These are phyloP conservation scores for Plasmodium ovale DNA, from an alignment of 169 alveolate genomes.

Conservation along the genomic window DNA sequence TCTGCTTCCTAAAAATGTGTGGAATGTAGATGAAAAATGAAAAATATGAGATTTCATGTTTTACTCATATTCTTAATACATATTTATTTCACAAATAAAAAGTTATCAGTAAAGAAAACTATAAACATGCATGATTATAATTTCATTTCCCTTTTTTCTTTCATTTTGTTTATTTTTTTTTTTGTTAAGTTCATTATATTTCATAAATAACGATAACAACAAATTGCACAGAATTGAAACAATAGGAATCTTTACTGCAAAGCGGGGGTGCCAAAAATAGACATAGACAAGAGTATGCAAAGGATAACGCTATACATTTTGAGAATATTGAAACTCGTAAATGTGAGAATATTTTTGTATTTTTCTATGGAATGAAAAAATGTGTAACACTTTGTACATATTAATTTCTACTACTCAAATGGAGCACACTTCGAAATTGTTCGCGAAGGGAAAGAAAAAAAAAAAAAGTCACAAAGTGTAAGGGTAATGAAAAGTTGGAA, in stretches of 20 bases:
- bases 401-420: not conserved
- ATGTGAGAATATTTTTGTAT: too few species aligned
- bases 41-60: not conserved
- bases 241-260: not conserved
- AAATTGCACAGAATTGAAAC: not conserved
- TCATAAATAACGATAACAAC: not conserved
- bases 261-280: not conserved
- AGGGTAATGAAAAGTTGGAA: not conserved
- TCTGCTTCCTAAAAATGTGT: conserved; percentile 13
- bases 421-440: not conserved
- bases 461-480: not conserved
- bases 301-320: not conserved
- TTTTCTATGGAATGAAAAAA: not conserved
- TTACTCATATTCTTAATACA: not conserved
- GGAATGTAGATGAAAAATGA: not conserved
- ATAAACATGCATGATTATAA: not conserved
- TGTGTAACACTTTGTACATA: not conserved
- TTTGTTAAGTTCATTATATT: too few species aligned
- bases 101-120: too few species aligned
- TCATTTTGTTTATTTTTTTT: not conserved
- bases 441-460: not conserved
- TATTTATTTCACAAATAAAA: not conserved
- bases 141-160: too few species aligned
- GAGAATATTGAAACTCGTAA: not conserved
- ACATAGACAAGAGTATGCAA: not conserved